These are phyloP conservation scores for Gelatoporia subvermispora DNA, from an alignment of 768 basidiomycete genomes.

Conservation along the genomic window DNA sequence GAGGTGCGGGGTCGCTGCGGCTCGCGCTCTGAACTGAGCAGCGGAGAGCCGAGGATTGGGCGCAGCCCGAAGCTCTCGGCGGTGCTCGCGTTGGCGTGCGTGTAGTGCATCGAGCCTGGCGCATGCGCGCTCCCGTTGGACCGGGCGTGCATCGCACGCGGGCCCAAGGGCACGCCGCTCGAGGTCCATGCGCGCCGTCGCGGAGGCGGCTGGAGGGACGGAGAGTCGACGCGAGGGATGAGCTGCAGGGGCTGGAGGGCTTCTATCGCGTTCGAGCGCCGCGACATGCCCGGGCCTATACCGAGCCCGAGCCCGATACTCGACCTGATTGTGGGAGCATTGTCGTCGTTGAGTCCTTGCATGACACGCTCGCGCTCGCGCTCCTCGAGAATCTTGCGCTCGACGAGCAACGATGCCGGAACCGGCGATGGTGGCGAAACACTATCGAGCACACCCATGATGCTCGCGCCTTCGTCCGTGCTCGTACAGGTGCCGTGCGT, in stretches of 20 bases:
- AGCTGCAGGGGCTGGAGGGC: no score
- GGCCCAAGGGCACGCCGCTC: slow-evolving; percentile 11
- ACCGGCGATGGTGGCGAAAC: slow-evolving; percentile 17
- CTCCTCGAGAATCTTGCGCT: slow-evolving; percentile 37
- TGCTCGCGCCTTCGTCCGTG: slow-evolving; percentile 37
- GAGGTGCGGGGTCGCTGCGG: no score
- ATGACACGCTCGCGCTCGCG: slow-evolving; percentile 24
- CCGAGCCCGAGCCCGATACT: no score
- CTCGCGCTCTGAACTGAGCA: slow-evolving; percentile 12
- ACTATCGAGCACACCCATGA: slow-evolving; percentile 42
- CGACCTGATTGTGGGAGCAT: no score
- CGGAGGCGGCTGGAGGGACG: slow-evolving; percentile 27
- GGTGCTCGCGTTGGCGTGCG: slow-evolving; percentile 29
- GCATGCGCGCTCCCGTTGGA: neutral
- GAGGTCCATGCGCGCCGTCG: slow-evolving; percentile 26
- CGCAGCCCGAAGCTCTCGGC: slow-evolving; percentile 32
- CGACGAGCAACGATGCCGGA: slow-evolving; percentile 13
- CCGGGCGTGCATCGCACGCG: neutral
- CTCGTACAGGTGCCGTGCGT: slow-evolving; percentile 50
- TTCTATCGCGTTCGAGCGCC: slow-evolving; percentile 18
- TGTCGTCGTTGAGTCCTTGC: neutral
- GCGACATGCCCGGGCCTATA: slow-evolving; percentile 11
- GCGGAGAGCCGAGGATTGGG: slow-evolving; percentile 2
- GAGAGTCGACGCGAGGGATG: slow-evolving; percentile 17
- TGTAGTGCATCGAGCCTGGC: slow-evolving; percentile 15